phyloP scores from a whole-genome alignment of 768 basidiomycete genomes.

The Lentinula raphanica region DNA sequence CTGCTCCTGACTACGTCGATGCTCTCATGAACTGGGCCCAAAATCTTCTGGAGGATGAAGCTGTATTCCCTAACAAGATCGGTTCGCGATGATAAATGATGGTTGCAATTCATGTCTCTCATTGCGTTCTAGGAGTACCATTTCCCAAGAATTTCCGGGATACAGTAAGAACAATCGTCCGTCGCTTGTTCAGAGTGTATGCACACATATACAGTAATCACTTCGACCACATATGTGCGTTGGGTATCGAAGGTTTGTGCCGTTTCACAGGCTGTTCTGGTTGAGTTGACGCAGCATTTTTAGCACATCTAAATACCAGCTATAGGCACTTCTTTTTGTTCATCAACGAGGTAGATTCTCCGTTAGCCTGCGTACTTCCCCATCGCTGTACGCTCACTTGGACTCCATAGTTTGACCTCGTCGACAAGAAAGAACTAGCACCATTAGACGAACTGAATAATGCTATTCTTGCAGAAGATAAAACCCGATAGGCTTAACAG shows the following conservation, averaged over 20 bases:
- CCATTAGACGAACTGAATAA: constrained; percentile 95
- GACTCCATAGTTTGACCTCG: constrained; percentile 73
- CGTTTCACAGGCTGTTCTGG: not conserved
- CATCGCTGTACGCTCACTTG: constrained; percentile 9
- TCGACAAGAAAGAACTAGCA: constrained; percentile 95
- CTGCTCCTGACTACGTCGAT: constrained; percentile 95
- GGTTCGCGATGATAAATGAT: constrained; percentile 43
- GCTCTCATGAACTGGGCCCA: constrained; percentile 99
- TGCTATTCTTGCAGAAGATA: constrained; percentile 65
- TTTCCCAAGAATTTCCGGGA: constrained; percentile 89
- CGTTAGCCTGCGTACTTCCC: not conserved
- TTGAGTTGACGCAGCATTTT: not conserved
- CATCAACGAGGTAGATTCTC: constrained; percentile 74
- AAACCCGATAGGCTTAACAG: constrained; percentile 25
- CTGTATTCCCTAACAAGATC: constrained; percentile 90
- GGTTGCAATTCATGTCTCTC: not conserved
- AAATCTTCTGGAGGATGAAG: constrained; percentile 85
- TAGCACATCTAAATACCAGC: constrained; percentile 97
- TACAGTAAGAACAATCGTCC: constrained; percentile 86
- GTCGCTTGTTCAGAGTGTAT: constrained; percentile 93
- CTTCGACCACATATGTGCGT: constrained; percentile 96
- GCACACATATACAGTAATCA: constrained; percentile 99
- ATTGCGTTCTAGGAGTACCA: constrained; percentile 58
- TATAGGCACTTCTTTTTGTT: constrained; percentile 98
- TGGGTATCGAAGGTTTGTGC: constrained; percentile 89